Evolutionary conservation across 2,329 filamentous ascomycete genomes (phyloP), one percentile per base, ranked within the genome.

Genomic region (Metarhizium album): DNA sequence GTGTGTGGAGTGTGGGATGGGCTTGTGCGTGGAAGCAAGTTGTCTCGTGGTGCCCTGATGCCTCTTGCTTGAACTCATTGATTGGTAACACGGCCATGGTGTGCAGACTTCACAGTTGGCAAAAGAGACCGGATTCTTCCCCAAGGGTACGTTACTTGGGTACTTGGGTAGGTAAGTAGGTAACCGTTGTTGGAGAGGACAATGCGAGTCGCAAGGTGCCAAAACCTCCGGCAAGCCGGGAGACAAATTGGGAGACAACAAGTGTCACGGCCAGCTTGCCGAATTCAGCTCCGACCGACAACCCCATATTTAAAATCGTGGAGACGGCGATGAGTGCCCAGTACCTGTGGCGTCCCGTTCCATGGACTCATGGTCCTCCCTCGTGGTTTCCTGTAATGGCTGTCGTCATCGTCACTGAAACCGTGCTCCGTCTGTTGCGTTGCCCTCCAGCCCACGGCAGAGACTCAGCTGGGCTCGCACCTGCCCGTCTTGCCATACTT

Each of bases 1-100:
- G n/a, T 45, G 47, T 23, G 40, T 51, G 49, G 40, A 23, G 29
- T 31, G 31, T 46, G 35, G 49, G 31, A 20, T 38, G 31, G 24
- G 11, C 31, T 24, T 20, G 18, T 38, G 20, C 3, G 20, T 23
- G 9, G 40, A 24, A 24, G 22, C 18, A 18, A 22, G 14, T 40
- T 40, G 27, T 29, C 7, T 20, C n/a, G 18, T 5, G 37, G 5
- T 20, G n/a, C 14, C n/a, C n/a, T 18, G 33, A 35, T 35, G 33
- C 33, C 33, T 35, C 33, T 13, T 35, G 11, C 33, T 35, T 16
- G 14, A 13, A 16, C 11, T 35, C 33, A 4, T 35, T 31, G 29
- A 31, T 31, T 35, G 33, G 33, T 4, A 35, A 16, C 33, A 16
- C 33, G 9, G 11, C 7, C 9, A 35, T 35, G 33, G 33, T 35